Percentiles rank a stretch among this genome's conserved stretches.
These are phyloP conservation scores for Phytophthora gonapodyides DNA, from an alignment of 352 stramenopile genomes.

Conservation along the genomic window DNA sequence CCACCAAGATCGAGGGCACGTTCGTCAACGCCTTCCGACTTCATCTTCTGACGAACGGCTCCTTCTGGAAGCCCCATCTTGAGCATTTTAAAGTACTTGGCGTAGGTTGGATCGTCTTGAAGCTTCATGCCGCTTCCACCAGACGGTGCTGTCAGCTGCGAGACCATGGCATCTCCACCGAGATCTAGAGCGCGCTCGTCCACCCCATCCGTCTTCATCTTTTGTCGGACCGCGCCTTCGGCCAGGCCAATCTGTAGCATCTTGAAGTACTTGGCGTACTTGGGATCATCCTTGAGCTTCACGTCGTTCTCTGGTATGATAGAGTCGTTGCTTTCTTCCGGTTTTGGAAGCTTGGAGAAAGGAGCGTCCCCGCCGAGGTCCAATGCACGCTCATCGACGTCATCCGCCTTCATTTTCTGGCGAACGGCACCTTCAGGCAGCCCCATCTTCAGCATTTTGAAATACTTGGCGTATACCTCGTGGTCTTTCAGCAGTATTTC, in stretches of 20 bases:
- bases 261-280: slow-evolving; percentile 92
- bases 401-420: slow-evolving; percentile 84
- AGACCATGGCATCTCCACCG: slow-evolving; percentile 41
- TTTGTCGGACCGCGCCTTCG: slow-evolving; percentile 83
- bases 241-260: slow-evolving; percentile 93
- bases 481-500: slow-evolving; percentile 56
- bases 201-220: slow-evolving; percentile 66
- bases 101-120: slow-evolving; percentile 50
- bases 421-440: slow-evolving; percentile 83
- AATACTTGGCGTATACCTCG: slow-evolving; percentile 88
- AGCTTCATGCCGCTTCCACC: slow-evolving; percentile 24
- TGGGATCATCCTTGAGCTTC: slow-evolving; percentile 62
- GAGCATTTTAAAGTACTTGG: slow-evolving; percentile 95
- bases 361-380: slow-evolving; percentile 36
- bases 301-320: slow-evolving; percentile 11
- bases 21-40: slow-evolving; percentile 50
- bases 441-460: slow-evolving; percentile 95
- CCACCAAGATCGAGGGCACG: slow-evolving; percentile 61
- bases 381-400: slow-evolving; percentile 44
- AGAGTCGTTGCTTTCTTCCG: slow-evolving; percentile 3
- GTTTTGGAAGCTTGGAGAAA: slow-evolving; percentile 19
- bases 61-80: slow-evolving; percentile 87
- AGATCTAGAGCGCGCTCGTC: slow-evolving; percentile 46
- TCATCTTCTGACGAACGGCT: slow-evolving; percentile 88
- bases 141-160: slow-evolving; percentile 18